Base-by-base conservation (phyloP, 1,284 basidiomycete genomes). In the Cutaneotrichosporon arboriforme region DNA sequence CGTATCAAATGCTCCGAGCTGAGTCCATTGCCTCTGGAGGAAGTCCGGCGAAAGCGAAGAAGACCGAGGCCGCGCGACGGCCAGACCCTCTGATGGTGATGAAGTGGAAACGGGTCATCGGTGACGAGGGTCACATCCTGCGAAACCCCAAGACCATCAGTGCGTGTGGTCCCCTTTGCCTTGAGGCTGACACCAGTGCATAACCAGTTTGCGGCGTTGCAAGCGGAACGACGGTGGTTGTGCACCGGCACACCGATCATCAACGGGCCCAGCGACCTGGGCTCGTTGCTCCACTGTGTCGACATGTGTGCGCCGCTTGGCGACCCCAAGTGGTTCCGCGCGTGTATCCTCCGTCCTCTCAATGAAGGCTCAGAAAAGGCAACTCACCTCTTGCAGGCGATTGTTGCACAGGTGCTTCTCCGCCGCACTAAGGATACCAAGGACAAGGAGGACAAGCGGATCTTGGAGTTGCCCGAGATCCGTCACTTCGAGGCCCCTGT, bases 401-500 rank as follows among this genome's bases (percentile, higher is more conserved):
- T 94, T n/a, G 90, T 93, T 81, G 83, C 78, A 41, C 86, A 88
- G 23, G 80, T 84, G 14, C 88, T 90, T 50, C 84, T 94, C 42
- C 84, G 90, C 5, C 81, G 90, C 33, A 91, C 88, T 4, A 92
- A 92, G 72, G 87, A 91, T 74, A 86, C 84, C 84, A 85, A 87
- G 79, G 87, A 91, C 66, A 79, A 77, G 9, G 72, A 82, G 12
- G 90, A 90, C 14, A 84, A 84, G 18, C 73, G 79, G 13, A 77
- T 93, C 9, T 81, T 93, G 8, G 79, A 83, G 18, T 77, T 93
- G 15, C 90, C 90, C 21, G 82, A 86, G 4, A 87, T 89, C 40
- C 68, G 70, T 42, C 67, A 61, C 48, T 72, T 68, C 52, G 62
- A 68, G 49, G 60, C 57, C 12, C 50, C 82, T 15, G 86, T 94